A percentile compares a stretch with the other conserved stretches of the same genome.
Evolutionary conservation across 345 rosid species (phyloP).

Genomic region (Acer negundo): DNA sequence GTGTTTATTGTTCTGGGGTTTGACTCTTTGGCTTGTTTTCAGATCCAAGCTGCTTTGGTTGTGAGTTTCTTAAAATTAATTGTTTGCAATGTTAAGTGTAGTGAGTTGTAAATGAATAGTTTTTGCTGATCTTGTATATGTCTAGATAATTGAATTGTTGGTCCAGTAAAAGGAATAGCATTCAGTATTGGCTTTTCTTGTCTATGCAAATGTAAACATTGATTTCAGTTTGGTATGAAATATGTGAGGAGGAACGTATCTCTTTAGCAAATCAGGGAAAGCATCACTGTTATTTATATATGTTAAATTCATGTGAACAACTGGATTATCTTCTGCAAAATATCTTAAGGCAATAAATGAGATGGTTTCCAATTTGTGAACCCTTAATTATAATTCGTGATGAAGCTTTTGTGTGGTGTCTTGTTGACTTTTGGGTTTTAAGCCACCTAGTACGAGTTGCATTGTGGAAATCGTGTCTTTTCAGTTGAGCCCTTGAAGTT

Average conservation of each 20-base stretch:
- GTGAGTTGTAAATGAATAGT: constrained; percentile 22
- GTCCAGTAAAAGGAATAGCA: neutral
- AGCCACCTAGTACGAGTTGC: neutral
- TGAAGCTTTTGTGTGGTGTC: constrained; percentile 11
- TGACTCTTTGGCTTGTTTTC: constrained; percentile 14
- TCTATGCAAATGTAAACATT: constrained; percentile 9
- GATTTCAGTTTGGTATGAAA: neutral
- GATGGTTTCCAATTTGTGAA: neutral
- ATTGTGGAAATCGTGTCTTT: neutral
- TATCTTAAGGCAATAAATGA: neutral
- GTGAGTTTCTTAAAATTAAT: constrained; percentile 22
- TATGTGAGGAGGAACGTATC: neutral
- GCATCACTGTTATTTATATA: constrained; percentile 1
- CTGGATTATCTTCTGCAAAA: neutral
- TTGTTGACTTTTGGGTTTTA: neutral
- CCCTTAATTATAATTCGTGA: neutral
- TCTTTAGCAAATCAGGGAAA: constrained; percentile 15
- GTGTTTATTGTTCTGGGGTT: constrained; percentile 11
- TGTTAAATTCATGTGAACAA: constrained; percentile 7
- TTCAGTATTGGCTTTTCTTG: constrained; percentile 9
- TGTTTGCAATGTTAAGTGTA: constrained; percentile 23
- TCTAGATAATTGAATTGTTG: neutral
- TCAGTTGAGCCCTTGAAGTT: constrained; percentile 2
- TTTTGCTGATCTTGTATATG: constrained; percentile 25
- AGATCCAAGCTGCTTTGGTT: constrained; percentile 29